Evolutionary conservation across 805 yeast species (phyloP), one percentile per base, ranked within the genome.

Genomic region (Sugiyamaella floridensis): DNA sequence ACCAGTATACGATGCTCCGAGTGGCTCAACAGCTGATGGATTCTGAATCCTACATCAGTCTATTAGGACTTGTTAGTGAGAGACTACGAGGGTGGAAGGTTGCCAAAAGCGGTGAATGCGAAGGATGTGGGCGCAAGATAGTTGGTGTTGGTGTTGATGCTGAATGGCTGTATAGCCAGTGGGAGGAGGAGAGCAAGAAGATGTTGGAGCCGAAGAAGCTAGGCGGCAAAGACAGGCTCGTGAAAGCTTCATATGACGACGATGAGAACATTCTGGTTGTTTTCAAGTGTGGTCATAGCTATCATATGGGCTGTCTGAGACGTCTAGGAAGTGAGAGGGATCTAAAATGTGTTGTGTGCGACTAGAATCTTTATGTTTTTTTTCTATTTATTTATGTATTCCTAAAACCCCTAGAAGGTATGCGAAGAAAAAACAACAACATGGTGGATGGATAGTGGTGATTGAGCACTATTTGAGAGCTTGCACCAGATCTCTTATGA

Each of bases 71-170:
- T 10, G 71, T 76, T 11, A 55, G 60, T 2, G 70, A 73, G 34
- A 71, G 77, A 19, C 58, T 72, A 0, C 66, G 70, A 40, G 97
- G 97, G 0, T 85, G 95, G 89, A 72, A 82, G 0, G 73, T 76
- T 1, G 58, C 74, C 1, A 70, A 68, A 26, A 70, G 71, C 26
- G 71, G 75, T 40, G 79, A 76, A 47, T 90, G 97, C 66, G 85
- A 85, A 37, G 78, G 84, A 0, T 90, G 97, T 67, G 90, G 88
- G 1, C 81, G 81, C 56, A 71, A 71, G 18, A 69, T 89, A 34
- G 83, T 89, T 82, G 96, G 97, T 0, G 65, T 78, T 1, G 79
- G 80, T 1, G 63, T 85, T 1, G 70, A 75, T 20, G 70, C 79
- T 1, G 72, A 69, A 8, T 72, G 77, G 41, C 77, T 78, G 50